Evolutionary conservation across 1,284 basidiomycete species (phyloP).

Genomic region (Austropuccinia psidii): DNA sequence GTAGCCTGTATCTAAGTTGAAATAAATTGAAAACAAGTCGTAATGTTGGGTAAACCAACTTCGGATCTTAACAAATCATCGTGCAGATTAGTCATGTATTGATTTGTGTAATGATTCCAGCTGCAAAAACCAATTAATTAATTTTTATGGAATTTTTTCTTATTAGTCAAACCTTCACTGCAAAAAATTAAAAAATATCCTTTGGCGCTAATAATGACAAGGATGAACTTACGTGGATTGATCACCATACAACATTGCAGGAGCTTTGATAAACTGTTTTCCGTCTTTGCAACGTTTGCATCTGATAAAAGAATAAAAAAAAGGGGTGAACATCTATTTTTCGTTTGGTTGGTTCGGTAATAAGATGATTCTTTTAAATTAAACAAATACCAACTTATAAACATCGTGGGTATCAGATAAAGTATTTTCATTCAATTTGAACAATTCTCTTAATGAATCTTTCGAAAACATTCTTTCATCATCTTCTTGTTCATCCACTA

Average conservation of each 20-base stretch:
- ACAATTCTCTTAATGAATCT: slow-evolving; percentile 81
- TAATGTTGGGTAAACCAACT: slow-evolving; percentile 68
- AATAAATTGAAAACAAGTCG: slow-evolving; percentile 50
- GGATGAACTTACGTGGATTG: slow-evolving; percentile 71
- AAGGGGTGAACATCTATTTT: background rate
- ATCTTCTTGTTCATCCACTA: slow-evolving; percentile 95
- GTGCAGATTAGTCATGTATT: slow-evolving; percentile 79
- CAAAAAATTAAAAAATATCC: background rate
- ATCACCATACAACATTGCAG: slow-evolving; percentile 87
- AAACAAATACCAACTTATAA: slow-evolving; percentile 14
- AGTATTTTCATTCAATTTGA: slow-evolving; percentile 72
- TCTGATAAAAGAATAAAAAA: slow-evolving; percentile 53
- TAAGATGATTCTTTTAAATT: background rate
- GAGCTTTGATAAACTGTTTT: slow-evolving; percentile 71
- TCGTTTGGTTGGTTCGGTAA: background rate
- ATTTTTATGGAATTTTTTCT: too few species aligned
- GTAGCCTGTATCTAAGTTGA: too few species aligned
- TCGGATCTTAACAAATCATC: slow-evolving; percentile 92
- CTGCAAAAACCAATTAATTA: slow-evolving; percentile 51
- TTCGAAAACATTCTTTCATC: slow-evolving; percentile 90
- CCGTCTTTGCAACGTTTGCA: slow-evolving; percentile 61
- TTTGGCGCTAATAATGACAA: slow-evolving; percentile 32
- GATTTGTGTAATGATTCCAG: slow-evolving; percentile 95
- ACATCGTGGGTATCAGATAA: slow-evolving; percentile 52
- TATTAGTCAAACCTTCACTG: background rate